Evolutionary conservation across 2,329 filamentous ascomycete species (phyloP).

Genomic region (Neoascochyta sp.): DNA sequence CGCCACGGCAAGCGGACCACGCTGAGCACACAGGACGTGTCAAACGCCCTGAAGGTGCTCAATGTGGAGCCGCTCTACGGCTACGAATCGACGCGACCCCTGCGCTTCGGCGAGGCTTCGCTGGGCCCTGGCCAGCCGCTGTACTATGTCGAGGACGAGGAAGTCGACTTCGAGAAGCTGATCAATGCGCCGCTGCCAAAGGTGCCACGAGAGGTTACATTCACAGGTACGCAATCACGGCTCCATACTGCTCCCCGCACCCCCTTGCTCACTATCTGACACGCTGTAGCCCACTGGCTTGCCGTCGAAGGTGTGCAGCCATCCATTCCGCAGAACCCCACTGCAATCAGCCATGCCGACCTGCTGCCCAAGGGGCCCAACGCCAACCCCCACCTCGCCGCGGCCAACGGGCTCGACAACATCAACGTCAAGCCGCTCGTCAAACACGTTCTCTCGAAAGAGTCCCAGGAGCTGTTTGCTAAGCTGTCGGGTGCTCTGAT

Average conservation of each 20-base stretch:
- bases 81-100: slow-evolving; percentile 84
- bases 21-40: slow-evolving; percentile 83
- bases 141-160: slow-evolving; percentile 97
- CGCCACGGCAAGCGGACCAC: slow-evolving; percentile 82
- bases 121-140: slow-evolving; percentile 89
- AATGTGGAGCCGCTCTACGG: slow-evolving; percentile 95
- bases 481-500: slow-evolving; percentile 87
- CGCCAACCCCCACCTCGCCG: slow-evolving; percentile 79
- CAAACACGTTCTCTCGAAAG: slow-evolving; percentile 93
- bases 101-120: slow-evolving; percentile 90
- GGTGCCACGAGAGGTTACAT: slow-evolving; percentile 86
- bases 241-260: background rate
- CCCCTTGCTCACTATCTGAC: slow-evolving; percentile 7
- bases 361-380: slow-evolving; percentile 85
- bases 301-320: slow-evolving; percentile 97
- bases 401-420: slow-evolving; percentile 78
- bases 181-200: slow-evolving; percentile 95
- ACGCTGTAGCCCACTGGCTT: slow-evolving; percentile 78
- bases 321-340: slow-evolving; percentile 93
- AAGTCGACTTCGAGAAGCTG: slow-evolving; percentile 97
- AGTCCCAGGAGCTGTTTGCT: slow-evolving; percentile 94
- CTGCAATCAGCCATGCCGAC: slow-evolving; percentile 79
- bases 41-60: slow-evolving; percentile 77
- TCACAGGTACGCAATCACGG: slow-evolving; percentile 63
- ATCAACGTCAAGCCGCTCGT: slow-evolving; percentile 83